Percentiles rank a stretch among this genome's conserved stretches.
phyloP scores from a whole-genome alignment of 2,329 filamentous ascomycete genomes.

The Neophaeococcomyces mojaviensis region DNA sequence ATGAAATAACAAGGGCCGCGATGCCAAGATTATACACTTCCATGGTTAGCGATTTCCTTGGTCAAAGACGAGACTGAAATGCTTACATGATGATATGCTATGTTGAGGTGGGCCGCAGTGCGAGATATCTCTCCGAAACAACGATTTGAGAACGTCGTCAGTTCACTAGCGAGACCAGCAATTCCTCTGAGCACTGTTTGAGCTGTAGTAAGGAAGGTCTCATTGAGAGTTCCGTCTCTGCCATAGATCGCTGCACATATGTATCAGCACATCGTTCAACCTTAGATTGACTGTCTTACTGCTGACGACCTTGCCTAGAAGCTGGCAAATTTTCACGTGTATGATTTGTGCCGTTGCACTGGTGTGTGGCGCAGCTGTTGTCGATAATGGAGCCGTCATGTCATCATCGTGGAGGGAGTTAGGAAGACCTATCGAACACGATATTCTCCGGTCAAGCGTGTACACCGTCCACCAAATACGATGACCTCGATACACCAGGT shows the following conservation, averaged over 20 bases:
- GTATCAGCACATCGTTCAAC: too few species aligned
- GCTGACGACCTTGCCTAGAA: too few species aligned
- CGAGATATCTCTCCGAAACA: slow-evolving; percentile 34
- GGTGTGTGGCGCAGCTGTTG: too few species aligned
- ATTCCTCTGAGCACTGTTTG: slow-evolving; percentile 34
- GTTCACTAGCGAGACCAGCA: slow-evolving; percentile 33
- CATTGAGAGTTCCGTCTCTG: slow-evolving; percentile 31
- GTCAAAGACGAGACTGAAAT: too few species aligned
- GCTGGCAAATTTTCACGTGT: slow-evolving; percentile 24
- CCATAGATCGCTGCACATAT: too few species aligned
- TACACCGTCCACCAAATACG: slow-evolving; percentile 50
- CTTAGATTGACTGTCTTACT: too few species aligned
- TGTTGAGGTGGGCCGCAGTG: slow-evolving; percentile 34
- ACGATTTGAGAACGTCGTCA: slow-evolving; percentile 33
- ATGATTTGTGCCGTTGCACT: slow-evolving; percentile 39
- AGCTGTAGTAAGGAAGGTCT: slow-evolving; percentile 32
- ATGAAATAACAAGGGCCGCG: slow-evolving; percentile 1
- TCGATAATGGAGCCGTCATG: slow-evolving; percentile 39
- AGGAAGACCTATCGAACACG: slow-evolving; percentile 46
- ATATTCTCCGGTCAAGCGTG: slow-evolving; percentile 47
- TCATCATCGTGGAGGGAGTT: slow-evolving; percentile 46
- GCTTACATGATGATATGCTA: slow-evolving; percentile 36
- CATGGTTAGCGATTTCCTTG: slow-evolving; percentile 26
- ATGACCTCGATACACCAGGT: slow-evolving; percentile 39
- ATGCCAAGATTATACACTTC: slow-evolving; percentile 19